A percentile compares a stretch with the other conserved stretches of the same genome.
phyloP scores from a whole-genome alignment of 2,329 filamentous ascomycete genomes.

The Coniochaeta prunicola region DNA sequence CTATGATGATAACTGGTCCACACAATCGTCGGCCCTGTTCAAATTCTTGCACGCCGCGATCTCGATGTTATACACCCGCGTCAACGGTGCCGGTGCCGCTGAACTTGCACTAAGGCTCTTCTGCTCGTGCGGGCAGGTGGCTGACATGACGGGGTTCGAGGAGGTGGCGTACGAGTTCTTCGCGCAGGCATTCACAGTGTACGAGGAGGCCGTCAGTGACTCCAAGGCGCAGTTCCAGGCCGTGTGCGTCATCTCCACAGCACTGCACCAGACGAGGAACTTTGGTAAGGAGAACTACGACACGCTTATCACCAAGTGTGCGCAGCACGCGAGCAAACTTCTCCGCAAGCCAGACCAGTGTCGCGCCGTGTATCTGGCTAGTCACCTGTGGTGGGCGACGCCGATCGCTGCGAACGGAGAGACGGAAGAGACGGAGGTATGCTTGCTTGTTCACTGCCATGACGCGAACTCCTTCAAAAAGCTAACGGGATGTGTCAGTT shows the following conservation, averaged over 20 bases:
- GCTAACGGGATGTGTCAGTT: conserved; percentile 37
- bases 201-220: conserved; percentile 93
- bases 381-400: conserved; percentile 96
- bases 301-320: conserved; percentile 95
- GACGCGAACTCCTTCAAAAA: background rate
- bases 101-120: conserved; percentile 88
- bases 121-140: conserved; percentile 84
- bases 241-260: conserved; percentile 87
- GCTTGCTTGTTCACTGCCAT: conserved; percentile 22
- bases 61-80: conserved; percentile 79
- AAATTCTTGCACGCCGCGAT: conserved; percentile 92
- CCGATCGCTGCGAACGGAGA: conserved; percentile 72
- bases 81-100: conserved; percentile 68
- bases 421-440: conserved; percentile 71
- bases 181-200: conserved; percentile 95
- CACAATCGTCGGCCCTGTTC: conserved; percentile 69
- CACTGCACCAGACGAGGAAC: conserved; percentile 78
- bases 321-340: conserved; percentile 91
- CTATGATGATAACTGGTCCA: conserved; percentile 58
- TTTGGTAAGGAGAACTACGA: conserved; percentile 98
- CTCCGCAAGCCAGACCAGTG: conserved; percentile 98
- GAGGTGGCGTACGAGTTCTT: conserved; percentile 98
- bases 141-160: conserved; percentile 85
- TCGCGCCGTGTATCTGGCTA: conserved; percentile 90
- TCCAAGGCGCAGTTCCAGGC: conserved; percentile 97